phyloP scores from a whole-genome alignment of 225 moss, liverwort and hornwort genomes.

The Rhytidiadelphus loreus region DNA sequence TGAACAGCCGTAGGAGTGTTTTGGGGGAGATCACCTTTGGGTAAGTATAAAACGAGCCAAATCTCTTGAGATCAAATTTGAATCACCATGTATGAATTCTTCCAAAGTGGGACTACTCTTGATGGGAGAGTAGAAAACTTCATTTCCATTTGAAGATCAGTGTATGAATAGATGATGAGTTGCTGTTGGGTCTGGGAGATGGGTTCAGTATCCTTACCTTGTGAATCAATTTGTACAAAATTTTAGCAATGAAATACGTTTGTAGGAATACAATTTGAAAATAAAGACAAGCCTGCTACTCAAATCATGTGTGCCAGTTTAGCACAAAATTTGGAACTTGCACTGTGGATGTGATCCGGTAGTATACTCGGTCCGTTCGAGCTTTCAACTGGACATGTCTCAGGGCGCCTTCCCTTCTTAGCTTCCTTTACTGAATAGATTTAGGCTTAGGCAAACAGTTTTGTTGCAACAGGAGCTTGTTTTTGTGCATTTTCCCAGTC shows the following conservation, averaged over 20 bases:
- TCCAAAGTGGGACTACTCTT: background rate
- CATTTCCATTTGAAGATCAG: background rate
- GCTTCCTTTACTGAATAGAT: background rate
- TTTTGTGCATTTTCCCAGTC: background rate
- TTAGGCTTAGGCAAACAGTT: background rate
- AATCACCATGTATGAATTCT: background rate
- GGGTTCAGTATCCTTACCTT: background rate
- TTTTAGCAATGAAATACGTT: background rate
- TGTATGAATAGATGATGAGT: background rate
- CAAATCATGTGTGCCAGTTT: background rate
- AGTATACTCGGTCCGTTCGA: background rate
- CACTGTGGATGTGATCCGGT: background rate
- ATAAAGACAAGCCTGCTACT: too few relatives aligned
- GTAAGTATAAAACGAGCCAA: too few relatives aligned
- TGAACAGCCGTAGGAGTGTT: too few relatives aligned
- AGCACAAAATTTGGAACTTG: background rate
- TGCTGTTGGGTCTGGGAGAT: background rate
- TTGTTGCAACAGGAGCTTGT: background rate
- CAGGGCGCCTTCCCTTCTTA: background rate
- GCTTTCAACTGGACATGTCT: background rate
- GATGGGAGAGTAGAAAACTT: background rate
- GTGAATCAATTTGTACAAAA: background rate
- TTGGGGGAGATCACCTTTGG: too few relatives aligned
- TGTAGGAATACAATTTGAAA: background rate
- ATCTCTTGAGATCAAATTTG: background rate